These are phyloP conservation scores for Stachybotrys chartarum DNA, from an alignment of 2,329 filamentous ascomycete genomes.

Conservation along the genomic window DNA sequence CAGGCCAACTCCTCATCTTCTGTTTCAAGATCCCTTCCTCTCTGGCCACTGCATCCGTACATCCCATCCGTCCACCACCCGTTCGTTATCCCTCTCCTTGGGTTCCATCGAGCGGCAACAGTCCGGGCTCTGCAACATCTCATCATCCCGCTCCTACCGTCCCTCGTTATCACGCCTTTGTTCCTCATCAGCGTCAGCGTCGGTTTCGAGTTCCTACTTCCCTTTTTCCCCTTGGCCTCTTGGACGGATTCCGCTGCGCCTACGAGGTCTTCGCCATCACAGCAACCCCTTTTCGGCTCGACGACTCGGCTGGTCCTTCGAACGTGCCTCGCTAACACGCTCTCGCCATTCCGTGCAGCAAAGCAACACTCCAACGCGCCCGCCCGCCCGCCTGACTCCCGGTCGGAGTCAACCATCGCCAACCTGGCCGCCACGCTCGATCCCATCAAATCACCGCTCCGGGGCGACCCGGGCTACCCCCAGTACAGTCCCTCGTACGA, in stretches of 20 bases:
- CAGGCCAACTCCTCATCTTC: constrained; percentile 8
- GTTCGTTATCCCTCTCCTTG: neutral
- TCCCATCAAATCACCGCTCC: constrained; percentile 31
- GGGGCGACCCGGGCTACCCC: constrained; percentile 28
- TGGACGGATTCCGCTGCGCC: no score
- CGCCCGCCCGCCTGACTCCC: constrained; percentile 20
- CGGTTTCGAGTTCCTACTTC: neutral
- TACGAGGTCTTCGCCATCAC: neutral
- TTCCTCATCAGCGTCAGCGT: neutral
- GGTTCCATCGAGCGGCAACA: neutral
- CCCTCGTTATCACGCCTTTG: neutral
- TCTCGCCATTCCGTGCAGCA: neutral
- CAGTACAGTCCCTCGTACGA: constrained; percentile 25
- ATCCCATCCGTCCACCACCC: neutral
- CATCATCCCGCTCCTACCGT: neutral
- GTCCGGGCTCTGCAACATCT: neutral
- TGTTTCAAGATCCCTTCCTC: constrained; percentile 12
- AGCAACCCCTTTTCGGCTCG: neutral
- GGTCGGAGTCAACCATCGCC: constrained; percentile 25
- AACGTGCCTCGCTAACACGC: neutral
- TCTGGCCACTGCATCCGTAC: neutral
- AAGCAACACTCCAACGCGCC: neutral
- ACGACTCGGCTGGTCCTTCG: neutral
- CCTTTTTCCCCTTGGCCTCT: neutral
- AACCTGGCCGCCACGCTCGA: constrained; percentile 32